Base-by-base conservation (phyloP, 2,329 filamentous ascomycete genomes). In the Calonectria multiphialidica region DNA sequence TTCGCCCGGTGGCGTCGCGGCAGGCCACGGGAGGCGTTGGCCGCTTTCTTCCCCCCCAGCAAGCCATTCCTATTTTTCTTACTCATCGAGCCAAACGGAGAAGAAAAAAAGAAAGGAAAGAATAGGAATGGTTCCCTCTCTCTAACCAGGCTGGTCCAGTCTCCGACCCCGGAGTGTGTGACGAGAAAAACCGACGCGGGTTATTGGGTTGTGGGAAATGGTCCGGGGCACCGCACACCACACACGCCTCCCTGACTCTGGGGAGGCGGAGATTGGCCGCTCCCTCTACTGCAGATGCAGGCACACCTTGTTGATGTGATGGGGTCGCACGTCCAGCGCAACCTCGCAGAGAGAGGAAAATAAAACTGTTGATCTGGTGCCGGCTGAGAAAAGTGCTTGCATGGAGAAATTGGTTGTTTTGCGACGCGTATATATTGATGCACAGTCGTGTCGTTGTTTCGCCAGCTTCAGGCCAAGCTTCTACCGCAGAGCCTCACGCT, bases 401-500 rank as follows among this genome's bases (percentile, higher is more conserved):
- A 59, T 59, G 35, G 53, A 37, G 33, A 37, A 59, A 25, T 16
- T 21, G n/a, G n/a, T 37, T 16, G 50, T 53, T n/a, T 40, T 25
- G 8, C n/a, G n/a, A 42, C 30, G 33, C 33, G 45, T 50, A 50
- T 35, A 59, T 59, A 59, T 59, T 59, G 35, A 30, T 59, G 44
- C 33, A 44, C 67, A 59, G 23, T 25, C 25, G 30, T 59, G 40
- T 30, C 33, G 53, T 65, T 33, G 30, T 67, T 55, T 63, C 59
- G 67, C 45, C 45, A 35, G 21, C 33, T 55, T 57, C 21, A 21
- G 68, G 59, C 55, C 68, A 66, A 63, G 42, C 23, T 45, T 53
- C 25, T 40, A 53, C 49, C 57, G 47, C n/a, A 70, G 77, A 77
- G 73, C 75, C 72, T 77, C 74, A 77, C 70, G 62, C 63, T 66